A percentile compares a stretch with the other conserved stretches of the same genome.
Evolutionary conservation across 2,329 filamentous ascomycete genomes (phyloP).

Genomic region (Dactylellina cionopaga): DNA sequence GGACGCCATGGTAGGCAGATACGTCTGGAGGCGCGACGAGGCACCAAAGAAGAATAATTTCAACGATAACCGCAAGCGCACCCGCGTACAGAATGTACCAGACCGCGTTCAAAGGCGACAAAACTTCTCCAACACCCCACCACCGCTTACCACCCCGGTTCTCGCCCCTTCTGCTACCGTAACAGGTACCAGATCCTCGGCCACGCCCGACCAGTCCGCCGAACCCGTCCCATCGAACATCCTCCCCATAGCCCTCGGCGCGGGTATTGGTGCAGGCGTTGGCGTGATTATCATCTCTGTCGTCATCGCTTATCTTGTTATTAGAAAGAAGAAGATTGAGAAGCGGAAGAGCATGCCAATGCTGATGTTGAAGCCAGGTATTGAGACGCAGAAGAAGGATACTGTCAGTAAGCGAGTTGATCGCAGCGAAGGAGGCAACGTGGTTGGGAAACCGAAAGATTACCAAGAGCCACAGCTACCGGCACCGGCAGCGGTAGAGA

Average conservation of each 20-base stretch:
- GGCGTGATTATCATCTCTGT: slow-evolving; percentile 40
- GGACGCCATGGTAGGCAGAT: neutral
- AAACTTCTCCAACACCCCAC: slow-evolving; percentile 29
- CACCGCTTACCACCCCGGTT: slow-evolving; percentile 29
- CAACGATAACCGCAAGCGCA: neutral
- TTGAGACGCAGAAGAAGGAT: slow-evolving; percentile 25
- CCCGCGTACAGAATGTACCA: neutral
- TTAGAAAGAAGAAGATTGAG: slow-evolving; percentile 44
- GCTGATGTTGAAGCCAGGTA: slow-evolving; percentile 9
- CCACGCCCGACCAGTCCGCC: neutral
- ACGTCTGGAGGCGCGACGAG: slow-evolving; percentile 19
- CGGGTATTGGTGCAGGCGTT: slow-evolving; percentile 38
- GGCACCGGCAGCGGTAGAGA: neutral
- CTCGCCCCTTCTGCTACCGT: slow-evolving; percentile 15
- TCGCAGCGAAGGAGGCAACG: slow-evolving; percentile 35
- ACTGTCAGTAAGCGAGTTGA: slow-evolving; percentile 22
- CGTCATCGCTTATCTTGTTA: slow-evolving; percentile 45
- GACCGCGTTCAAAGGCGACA: slow-evolving; percentile 28
- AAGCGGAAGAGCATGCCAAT: slow-evolving; percentile 42
- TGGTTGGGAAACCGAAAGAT: slow-evolving; percentile 42
- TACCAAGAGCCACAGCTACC: neutral
- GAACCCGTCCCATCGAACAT: slow-evolving; percentile 30
- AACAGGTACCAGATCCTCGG: neutral
- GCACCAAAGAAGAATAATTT: neutral
- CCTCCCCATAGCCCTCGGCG: slow-evolving; percentile 42